Conservation (phyloP, 192 early-diverging fungal genomes). For the Neocallimastix lanati region DNA sequence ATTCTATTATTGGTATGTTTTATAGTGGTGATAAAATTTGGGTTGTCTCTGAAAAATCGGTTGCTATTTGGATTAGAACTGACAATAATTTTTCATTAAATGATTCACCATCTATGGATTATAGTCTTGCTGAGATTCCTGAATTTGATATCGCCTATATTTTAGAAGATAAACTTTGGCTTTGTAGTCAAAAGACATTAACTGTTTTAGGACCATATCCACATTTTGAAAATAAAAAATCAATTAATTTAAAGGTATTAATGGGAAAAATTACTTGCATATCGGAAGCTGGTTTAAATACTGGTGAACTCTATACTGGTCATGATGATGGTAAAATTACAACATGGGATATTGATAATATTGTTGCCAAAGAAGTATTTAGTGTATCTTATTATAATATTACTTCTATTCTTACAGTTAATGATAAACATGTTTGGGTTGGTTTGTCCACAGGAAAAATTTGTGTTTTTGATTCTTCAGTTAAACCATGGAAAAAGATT, state of each 20-base stretch:
- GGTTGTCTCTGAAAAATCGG: neutral
- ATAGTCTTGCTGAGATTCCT: neutral
- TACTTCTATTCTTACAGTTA: conserved; percentile 36
- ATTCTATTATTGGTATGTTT: neutral
- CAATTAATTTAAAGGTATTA: neutral
- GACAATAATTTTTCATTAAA: neutral
- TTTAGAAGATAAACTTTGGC: neutral
- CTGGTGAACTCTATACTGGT: conserved; percentile 32
- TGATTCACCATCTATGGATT: neutral
- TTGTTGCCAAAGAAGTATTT: conserved; percentile 22
- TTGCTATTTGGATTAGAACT: neutral
- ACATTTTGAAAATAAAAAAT: neutral
- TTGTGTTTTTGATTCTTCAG: conserved; percentile 41
- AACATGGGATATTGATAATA: conserved; percentile 36
- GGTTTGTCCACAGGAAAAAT: conserved; percentile 64
- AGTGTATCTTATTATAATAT: conserved; percentile 46
- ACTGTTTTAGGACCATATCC: neutral
- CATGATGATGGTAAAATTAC: conserved; percentile 67
- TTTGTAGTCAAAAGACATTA: neutral
- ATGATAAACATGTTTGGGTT: conserved; percentile 48
- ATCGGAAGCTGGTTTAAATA: neutral
- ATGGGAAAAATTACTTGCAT: neutral
- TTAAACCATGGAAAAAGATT: conserved; percentile 27
- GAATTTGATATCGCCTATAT: neutral
- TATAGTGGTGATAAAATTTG: neutral